A percentile compares a stretch with the other conserved stretches of the same genome.
Evolutionary conservation across 192 early-diverging fungal species (phyloP).

Genomic region (Jimgerdemannia lactiflua): DNA sequence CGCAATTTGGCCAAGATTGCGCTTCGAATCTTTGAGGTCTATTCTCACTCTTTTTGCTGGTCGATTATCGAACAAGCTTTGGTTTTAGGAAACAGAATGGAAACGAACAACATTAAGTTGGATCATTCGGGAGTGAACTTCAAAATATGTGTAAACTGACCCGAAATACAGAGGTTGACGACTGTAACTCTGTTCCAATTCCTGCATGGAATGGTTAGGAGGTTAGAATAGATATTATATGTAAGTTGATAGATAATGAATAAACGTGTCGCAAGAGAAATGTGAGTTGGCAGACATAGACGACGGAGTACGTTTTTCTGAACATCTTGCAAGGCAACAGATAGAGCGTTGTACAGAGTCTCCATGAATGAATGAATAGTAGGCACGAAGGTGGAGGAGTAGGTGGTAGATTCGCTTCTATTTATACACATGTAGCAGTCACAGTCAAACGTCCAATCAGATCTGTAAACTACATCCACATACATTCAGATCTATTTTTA

Average conservation of each 20-base stretch:
- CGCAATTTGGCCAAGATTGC: not conserved
- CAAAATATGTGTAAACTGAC: not conserved
- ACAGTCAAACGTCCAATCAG: no score
- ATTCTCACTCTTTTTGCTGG: not conserved
- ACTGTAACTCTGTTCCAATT: not conserved
- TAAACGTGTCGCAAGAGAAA: not conserved
- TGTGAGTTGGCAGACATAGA: not conserved
- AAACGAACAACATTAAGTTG: no score
- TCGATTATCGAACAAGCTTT: not conserved
- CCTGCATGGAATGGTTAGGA: not conserved
- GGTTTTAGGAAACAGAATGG: not conserved
- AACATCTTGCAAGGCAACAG: not conserved
- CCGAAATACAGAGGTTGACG: not conserved
- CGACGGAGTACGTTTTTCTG: not conserved
- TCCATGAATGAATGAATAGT: not conserved
- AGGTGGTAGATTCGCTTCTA: no score
- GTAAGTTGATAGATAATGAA: not conserved
- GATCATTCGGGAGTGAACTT: not conserved
- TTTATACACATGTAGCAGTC: no score
- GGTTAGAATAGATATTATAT: not conserved
- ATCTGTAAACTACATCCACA: no score
- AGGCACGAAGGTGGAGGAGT: no score
- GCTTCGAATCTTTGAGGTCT: no score
- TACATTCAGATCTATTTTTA: no score
- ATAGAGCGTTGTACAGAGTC: not conserved